phyloP scores from a whole-genome alignment of 2,329 filamentous ascomycete genomes.

The Claviceps citrina region DNA sequence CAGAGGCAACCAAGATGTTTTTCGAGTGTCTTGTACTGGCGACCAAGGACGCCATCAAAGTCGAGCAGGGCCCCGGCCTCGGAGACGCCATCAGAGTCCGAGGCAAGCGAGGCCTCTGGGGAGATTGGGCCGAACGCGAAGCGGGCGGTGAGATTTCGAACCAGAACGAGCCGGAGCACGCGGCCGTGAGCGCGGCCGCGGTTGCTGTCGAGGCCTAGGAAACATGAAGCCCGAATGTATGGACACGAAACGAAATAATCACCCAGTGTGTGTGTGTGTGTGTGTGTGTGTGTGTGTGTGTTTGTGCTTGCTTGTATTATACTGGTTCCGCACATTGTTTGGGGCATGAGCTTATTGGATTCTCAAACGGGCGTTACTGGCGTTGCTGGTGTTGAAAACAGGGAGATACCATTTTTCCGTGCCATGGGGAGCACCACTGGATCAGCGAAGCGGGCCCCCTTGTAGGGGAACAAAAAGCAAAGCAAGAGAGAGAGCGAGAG shows the following conservation, averaged over 20 bases:
- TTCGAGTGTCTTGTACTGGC: conserved; percentile 92
- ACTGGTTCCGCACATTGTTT: conserved; percentile 20
- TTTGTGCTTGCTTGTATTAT: conserved; percentile 18
- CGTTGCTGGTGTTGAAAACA: conserved; percentile 13
- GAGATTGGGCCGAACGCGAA: conserved; percentile 77
- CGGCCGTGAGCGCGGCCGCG: conserved; percentile 16
- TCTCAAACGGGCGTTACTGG: conserved; percentile 21
- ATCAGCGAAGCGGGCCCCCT: too few relatives aligned
- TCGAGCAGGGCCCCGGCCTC: conserved; percentile 67
- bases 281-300: conserved; percentile 1
- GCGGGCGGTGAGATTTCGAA: conserved; percentile 46
- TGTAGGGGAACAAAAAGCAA: conserved; percentile 6
- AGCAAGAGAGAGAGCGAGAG: not conserved
- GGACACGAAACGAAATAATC: conserved; percentile 7
- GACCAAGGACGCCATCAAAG: conserved; percentile 95
- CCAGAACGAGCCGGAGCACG: conserved; percentile 28
- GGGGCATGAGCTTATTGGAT: conserved; percentile 15
- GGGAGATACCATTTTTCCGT: conserved; percentile 24
- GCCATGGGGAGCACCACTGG: conserved; percentile 10
- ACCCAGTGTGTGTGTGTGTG: not conserved
- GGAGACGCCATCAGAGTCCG: conserved; percentile 70
- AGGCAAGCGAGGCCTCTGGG: conserved; percentile 93
- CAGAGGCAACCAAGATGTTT: conserved; percentile 98
- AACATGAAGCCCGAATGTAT: not conserved
- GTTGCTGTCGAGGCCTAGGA: conserved; percentile 24